These are phyloP conservation scores for Fragaria iinumae DNA, from an alignment of 306 rosid genomes.

Conservation along the genomic window DNA sequence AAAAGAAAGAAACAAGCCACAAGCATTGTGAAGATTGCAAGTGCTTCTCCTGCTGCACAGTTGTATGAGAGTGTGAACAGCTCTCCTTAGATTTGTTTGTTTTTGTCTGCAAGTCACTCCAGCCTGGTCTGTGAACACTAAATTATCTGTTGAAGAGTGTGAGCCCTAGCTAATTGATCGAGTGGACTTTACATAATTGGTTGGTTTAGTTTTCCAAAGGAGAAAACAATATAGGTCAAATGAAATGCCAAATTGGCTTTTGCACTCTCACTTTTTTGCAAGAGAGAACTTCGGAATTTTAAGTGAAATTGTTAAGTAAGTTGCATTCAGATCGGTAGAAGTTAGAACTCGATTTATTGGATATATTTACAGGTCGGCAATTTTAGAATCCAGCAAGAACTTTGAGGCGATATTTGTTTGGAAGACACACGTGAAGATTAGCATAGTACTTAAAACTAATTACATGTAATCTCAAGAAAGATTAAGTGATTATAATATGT, in stretches of 20 bases:
- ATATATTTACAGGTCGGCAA: background rate
- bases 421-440: constrained; percentile 3
- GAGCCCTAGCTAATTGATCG: background rate
- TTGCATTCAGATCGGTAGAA: too few relatives aligned
- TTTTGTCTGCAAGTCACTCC: background rate
- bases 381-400: background rate
- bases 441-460: background rate
- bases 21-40: background rate
- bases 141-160: background rate
- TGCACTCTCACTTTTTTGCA: background rate
- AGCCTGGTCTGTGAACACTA: background rate
- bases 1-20: background rate
- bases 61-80: background rate
- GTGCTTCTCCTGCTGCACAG: background rate
- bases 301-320: too few relatives aligned
- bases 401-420: background rate
- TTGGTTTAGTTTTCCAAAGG: background rate
- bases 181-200: background rate
- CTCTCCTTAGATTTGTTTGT: background rate
- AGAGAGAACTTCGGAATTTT: too few relatives aligned
- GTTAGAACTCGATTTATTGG: background rate
- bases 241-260: background rate
- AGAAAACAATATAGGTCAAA: constrained; percentile 8
- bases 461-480: background rate
- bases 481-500: constrained; percentile 1